Evolutionary conservation across 768 basidiomycete species (phyloP).

Genomic region (Sarcomyxa edulis): DNA sequence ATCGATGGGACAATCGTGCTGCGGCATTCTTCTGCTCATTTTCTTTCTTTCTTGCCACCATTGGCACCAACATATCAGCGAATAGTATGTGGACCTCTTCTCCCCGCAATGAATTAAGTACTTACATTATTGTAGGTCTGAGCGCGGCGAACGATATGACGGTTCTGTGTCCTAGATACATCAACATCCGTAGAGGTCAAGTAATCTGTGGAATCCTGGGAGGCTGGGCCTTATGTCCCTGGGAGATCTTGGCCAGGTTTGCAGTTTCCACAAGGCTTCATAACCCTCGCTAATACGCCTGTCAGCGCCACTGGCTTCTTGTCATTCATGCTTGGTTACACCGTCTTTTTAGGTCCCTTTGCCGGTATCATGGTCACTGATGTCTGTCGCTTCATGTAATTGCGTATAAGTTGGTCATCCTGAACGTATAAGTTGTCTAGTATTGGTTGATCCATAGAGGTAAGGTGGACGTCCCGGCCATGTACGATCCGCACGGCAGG

Average conservation of each 20-base stretch:
- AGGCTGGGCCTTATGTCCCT: slow-evolving; percentile 82
- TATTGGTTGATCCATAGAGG: slow-evolving; percentile 76
- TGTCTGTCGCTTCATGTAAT: slow-evolving; percentile 26
- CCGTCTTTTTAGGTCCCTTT: slow-evolving; percentile 84
- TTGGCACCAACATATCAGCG: slow-evolving; percentile 73
- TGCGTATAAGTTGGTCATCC: not conserved
- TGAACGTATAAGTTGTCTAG: slow-evolving; percentile 33
- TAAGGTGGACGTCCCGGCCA: slow-evolving; percentile 75
- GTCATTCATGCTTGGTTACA: slow-evolving; percentile 78
- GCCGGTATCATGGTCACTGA: slow-evolving; percentile 61
- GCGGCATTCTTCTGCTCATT: slow-evolving; percentile 82
- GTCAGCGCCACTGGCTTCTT: slow-evolving; percentile 56
- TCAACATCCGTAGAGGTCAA: slow-evolving; percentile 80
- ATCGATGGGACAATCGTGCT: slow-evolving; percentile 80
- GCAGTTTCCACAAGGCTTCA: not conserved
- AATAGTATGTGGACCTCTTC: no score
- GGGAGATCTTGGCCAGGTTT: slow-evolving; percentile 69
- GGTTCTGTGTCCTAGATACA: slow-evolving; percentile 67
- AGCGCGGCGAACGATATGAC: slow-evolving; percentile 83
- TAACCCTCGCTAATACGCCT: not conserved
- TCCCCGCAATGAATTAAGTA: no score
- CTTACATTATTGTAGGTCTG: no score
- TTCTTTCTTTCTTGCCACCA: slow-evolving; percentile 65
- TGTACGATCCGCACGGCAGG: slow-evolving; percentile 76
- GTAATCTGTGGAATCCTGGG: slow-evolving; percentile 76